Conservation (phyloP, 345 rosid genomes). For the Euphorbia tirucalli region DNA sequence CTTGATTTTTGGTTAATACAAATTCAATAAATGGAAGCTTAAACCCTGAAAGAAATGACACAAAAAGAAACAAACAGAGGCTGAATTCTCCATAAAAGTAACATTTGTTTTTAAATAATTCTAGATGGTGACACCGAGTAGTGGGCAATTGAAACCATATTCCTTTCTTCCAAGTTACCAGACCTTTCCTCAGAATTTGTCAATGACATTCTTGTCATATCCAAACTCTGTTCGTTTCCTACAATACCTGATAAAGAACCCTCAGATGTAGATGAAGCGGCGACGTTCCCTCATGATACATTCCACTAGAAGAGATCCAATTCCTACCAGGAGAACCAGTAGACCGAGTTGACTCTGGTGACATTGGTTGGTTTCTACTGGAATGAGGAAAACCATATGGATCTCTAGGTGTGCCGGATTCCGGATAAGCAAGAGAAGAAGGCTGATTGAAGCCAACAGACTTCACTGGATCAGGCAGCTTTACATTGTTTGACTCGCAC, state of each 20-base stretch:
- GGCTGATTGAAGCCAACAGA: slow-evolving; percentile 55
- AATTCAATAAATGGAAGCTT: neutral
- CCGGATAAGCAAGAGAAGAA: slow-evolving; percentile 49
- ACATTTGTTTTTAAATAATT: no score
- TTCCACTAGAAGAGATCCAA: slow-evolving; percentile 37
- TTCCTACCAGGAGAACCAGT: slow-evolving; percentile 46
- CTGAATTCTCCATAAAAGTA: slow-evolving; percentile 3
- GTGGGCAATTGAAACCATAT: slow-evolving; percentile 43
- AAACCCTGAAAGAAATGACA: neutral
- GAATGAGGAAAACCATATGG: slow-evolving; percentile 32
- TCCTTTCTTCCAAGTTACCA: slow-evolving; percentile 43
- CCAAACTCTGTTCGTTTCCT: slow-evolving; percentile 52
- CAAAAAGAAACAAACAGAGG: neutral
- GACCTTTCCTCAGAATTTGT: slow-evolving; percentile 52
- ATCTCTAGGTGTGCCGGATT: slow-evolving; percentile 40
- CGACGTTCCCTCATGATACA: slow-evolving; percentile 46
- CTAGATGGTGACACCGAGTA: slow-evolving; percentile 49
- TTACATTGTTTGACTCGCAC: slow-evolving; percentile 89
- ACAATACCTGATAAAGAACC: slow-evolving; percentile 45
- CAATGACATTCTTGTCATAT: slow-evolving; percentile 47
- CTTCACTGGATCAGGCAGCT: slow-evolving; percentile 71
- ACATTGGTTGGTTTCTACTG: slow-evolving; percentile 37
- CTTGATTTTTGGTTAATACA: neutral
- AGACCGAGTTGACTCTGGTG: slow-evolving; percentile 47
- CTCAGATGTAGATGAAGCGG: slow-evolving; percentile 65